Percentiles rank a stretch among this genome's conserved stretches.
phyloP scores from a whole-genome alignment of 202 grass and related monocot species.

The Panicum hallii region DNA sequence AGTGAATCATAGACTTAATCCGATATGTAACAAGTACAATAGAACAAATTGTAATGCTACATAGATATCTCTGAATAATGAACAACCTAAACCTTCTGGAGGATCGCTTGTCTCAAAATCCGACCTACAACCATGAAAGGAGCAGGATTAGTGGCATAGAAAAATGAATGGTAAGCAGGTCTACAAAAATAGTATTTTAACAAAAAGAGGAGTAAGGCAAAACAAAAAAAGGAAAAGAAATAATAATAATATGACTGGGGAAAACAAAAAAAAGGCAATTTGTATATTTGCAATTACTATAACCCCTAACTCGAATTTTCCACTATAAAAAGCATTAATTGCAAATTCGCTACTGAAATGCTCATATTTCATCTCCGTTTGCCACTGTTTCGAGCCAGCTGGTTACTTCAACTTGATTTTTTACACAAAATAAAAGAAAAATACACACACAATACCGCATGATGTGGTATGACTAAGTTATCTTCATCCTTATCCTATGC shows the following conservation, averaged over 20 bases:
- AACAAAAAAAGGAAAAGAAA: neutral
- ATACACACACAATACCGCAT: neutral
- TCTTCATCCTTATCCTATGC: neutral
- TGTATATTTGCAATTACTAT: neutral
- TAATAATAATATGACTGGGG: neutral
- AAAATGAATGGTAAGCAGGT: neutral
- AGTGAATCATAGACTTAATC: neutral
- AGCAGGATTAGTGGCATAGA: neutral
- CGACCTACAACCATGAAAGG: neutral
- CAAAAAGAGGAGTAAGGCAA: neutral
- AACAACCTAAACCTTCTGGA: neutral
- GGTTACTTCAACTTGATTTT: neutral
- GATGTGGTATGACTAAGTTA: too few relatives aligned
- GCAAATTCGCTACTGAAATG: neutral
- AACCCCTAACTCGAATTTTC: too few relatives aligned
- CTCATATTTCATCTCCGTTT: neutral
- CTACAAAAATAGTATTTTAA: neutral
- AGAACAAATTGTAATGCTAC: constrained; percentile 29
- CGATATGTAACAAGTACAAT: constrained; percentile 9
- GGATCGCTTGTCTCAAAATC: neutral
- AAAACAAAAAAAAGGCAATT: neutral
- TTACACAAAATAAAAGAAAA: neutral
- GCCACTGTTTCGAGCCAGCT: neutral
- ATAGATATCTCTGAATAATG: neutral
- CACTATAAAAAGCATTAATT: neutral